Conservation (phyloP, 1,284 basidiomycete genomes). For the Cryptococcus sp. region DNA sequence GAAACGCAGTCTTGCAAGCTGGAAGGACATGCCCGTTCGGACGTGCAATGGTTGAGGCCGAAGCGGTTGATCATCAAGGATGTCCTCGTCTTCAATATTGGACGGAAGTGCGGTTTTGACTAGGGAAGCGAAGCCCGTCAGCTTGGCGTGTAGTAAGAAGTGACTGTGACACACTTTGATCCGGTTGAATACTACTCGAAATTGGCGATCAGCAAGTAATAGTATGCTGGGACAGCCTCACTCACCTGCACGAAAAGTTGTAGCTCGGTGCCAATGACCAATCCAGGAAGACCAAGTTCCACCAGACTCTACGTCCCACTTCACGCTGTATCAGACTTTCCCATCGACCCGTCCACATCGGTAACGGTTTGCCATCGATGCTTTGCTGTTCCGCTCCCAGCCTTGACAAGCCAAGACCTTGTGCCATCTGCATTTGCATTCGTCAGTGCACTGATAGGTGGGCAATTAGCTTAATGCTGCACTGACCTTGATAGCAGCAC, state of each 20-base stretch:
- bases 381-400: slow-evolving; percentile 52
- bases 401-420: slow-evolving; percentile 53
- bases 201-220: neutral
- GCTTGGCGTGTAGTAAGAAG: neutral
- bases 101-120: slow-evolving; percentile 53
- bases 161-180: slow-evolving; percentile 46
- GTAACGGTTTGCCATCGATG: slow-evolving; percentile 42
- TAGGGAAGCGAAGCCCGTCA: slow-evolving; percentile 11
- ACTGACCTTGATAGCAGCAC: slow-evolving; percentile 52
- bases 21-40: slow-evolving; percentile 54
- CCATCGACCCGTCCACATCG: slow-evolving; percentile 54
- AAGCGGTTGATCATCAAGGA: slow-evolving; percentile 51
- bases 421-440: slow-evolving; percentile 45
- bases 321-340: slow-evolving; percentile 53
- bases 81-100: slow-evolving; percentile 54
- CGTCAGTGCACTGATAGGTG: slow-evolving; percentile 4
- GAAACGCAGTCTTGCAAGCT: slow-evolving; percentile 51
- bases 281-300: slow-evolving; percentile 54
- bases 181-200: slow-evolving; percentile 48
- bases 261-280: slow-evolving; percentile 53
- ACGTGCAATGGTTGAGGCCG: slow-evolving; percentile 46
- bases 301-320: slow-evolving; percentile 53
- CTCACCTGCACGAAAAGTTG: slow-evolving; percentile 43
- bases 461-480: neutral
- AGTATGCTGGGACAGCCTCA: neutral